Evolutionary conservation across 2,329 filamentous ascomycete species (phyloP).

Genomic region (Phialophora tarda): DNA sequence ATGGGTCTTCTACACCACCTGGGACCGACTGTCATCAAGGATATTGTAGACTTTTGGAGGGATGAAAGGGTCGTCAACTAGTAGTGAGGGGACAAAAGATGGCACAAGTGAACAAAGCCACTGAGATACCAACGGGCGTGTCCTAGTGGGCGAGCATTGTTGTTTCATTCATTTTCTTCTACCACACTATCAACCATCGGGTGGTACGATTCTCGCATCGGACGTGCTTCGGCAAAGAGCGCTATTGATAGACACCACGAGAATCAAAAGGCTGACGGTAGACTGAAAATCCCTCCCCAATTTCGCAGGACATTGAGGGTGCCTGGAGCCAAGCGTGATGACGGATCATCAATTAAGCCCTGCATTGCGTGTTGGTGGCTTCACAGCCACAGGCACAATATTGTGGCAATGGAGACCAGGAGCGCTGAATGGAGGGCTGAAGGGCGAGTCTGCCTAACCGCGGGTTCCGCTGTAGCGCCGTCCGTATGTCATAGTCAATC

Average conservation of each 20-base stretch:
- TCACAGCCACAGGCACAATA: conserved; percentile 24
- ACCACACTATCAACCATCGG: not conserved
- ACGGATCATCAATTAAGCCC: conserved; percentile 15
- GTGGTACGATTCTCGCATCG: not conserved
- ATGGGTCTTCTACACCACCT: conserved; percentile 24
- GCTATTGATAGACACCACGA: conserved; percentile 3
- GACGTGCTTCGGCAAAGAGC: not conserved
- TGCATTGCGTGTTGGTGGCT: conserved; percentile 22
- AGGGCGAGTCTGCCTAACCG: conserved; percentile 16
- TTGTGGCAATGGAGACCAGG: conserved; percentile 14
- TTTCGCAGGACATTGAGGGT: not conserved
- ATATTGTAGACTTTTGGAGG: conserved; percentile 38
- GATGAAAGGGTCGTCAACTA: conserved; percentile 32
- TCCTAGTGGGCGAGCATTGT: not conserved
- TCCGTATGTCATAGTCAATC: conserved; percentile 26
- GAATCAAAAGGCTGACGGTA: not conserved
- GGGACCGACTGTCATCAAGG: conserved; percentile 19
- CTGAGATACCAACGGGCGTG: not conserved
- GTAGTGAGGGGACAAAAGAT: not conserved
- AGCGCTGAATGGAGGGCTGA: not conserved
- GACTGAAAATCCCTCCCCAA: conserved; percentile 1
- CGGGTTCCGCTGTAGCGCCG: conserved; percentile 21
- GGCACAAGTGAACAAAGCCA: not conserved
- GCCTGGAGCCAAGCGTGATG: conserved; percentile 19
- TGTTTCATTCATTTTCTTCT: not conserved